phyloP scores from a whole-genome alignment of 2,329 filamentous ascomycete species.

The Aspergillus caelatus region DNA sequence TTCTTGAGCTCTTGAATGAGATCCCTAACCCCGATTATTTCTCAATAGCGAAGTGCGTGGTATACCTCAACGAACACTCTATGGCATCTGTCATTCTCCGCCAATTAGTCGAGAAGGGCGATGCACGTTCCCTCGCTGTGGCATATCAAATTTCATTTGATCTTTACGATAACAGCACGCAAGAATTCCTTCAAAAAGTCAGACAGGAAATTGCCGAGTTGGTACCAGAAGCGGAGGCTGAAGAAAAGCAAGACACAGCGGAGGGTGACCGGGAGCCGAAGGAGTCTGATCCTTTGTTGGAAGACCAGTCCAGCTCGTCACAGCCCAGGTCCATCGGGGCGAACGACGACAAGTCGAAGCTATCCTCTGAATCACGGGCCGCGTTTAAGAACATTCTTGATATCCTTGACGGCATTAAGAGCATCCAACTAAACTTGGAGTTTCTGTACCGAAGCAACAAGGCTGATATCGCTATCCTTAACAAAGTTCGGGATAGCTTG shows the following conservation, averaged over 20 bases:
- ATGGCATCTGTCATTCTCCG: constrained; percentile 86
- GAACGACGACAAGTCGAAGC: constrained; percentile 45
- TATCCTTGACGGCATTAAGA: constrained; percentile 84
- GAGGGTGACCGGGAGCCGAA: constrained; percentile 56
- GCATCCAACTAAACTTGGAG: constrained; percentile 91
- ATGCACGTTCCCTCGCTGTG: constrained; percentile 76
- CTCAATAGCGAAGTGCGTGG: constrained; percentile 95
- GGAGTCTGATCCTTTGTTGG: constrained; percentile 63
- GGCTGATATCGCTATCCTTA: constrained; percentile 86
- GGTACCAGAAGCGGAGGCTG: constrained; percentile 42
- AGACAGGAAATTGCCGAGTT: constrained; percentile 73
- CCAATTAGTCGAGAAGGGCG: constrained; percentile 77
- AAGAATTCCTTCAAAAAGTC: constrained; percentile 92
- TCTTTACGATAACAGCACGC: constrained; percentile 96
- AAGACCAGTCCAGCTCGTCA: constrained; percentile 48
- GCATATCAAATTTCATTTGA: constrained; percentile 99
- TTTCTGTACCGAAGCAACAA: constrained; percentile 96
- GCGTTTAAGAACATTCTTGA: constrained; percentile 60
- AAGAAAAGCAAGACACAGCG: constrained; percentile 37
- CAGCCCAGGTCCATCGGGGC: constrained; percentile 41
- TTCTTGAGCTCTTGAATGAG: constrained; percentile 92
- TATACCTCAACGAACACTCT: constrained; percentile 89
- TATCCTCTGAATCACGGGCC: constrained; percentile 55
- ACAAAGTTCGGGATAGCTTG: constrained; percentile 93
- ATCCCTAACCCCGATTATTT: constrained; percentile 95